A percentile compares a stretch with the other conserved stretches of the same genome.
These are phyloP conservation scores for Heliamphora pulchella DNA, from an alignment of 179 eudicot genomes.

Conservation along the genomic window DNA sequence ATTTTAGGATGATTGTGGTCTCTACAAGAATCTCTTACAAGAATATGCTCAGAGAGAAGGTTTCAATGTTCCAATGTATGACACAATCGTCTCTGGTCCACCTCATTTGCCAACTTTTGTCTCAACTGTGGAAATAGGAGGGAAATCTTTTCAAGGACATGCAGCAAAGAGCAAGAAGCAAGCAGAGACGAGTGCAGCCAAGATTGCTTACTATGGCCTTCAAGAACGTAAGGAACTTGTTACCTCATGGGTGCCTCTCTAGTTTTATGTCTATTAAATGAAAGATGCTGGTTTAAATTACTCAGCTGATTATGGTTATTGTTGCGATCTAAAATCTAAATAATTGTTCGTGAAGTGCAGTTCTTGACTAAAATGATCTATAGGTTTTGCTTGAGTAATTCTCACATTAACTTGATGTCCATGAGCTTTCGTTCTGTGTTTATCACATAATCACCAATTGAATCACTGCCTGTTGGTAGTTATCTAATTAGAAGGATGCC, in stretches of 20 bases:
- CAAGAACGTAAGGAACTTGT: slow-evolving; percentile 37
- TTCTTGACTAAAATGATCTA: neutral
- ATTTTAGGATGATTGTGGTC: slow-evolving; percentile 48
- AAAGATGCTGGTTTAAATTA: neutral
- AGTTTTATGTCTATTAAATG: neutral
- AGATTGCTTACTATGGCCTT: slow-evolving; percentile 57
- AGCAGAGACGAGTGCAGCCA: slow-evolving; percentile 79
- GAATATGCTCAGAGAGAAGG: slow-evolving; percentile 51
- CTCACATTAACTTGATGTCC: neutral
- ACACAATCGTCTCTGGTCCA: slow-evolving; percentile 42
- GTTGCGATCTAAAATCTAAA: neutral
- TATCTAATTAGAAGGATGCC: no score
- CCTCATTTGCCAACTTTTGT: slow-evolving; percentile 54
- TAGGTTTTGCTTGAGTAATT: neutral
- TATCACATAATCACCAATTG: neutral
- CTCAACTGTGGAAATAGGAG: slow-evolving; percentile 48
- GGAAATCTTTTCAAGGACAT: slow-evolving; percentile 40
- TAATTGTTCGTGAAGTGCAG: neutral
- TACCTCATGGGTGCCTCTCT: neutral
- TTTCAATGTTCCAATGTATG: slow-evolving; percentile 48
- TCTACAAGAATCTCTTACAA: slow-evolving; percentile 68
- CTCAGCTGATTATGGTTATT: neutral
- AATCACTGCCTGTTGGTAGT: neutral
- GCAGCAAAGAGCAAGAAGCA: slow-evolving; percentile 68
- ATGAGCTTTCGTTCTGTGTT: neutral